Conservation (phyloP, 768 basidiomycete species). For the Dentipellis sp. region DNA sequence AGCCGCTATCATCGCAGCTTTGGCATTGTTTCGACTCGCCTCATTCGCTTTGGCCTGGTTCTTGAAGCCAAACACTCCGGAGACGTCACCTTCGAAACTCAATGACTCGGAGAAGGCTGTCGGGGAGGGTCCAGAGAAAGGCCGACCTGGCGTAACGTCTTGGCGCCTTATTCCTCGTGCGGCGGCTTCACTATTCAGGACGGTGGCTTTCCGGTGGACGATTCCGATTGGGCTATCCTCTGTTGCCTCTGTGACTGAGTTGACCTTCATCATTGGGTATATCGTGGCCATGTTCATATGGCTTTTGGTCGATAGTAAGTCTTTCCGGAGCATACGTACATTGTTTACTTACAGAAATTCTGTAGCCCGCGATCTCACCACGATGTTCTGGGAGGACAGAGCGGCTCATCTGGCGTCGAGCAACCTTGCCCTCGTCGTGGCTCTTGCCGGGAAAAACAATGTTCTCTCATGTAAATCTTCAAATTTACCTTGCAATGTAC, state of each 20-base stretch:
- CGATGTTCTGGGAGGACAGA: slow-evolving; percentile 21
- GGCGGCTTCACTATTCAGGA: slow-evolving; percentile 33
- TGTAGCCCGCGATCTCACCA: slow-evolving; percentile 14
- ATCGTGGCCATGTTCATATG: slow-evolving; percentile 33
- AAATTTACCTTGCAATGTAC: neutral
- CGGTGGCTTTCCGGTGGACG: slow-evolving; percentile 39
- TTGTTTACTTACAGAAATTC: neutral
- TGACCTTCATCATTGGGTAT: slow-evolving; percentile 38
- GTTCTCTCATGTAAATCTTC: slow-evolving; percentile 36
- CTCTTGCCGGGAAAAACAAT: slow-evolving; percentile 50
- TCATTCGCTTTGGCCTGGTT: slow-evolving; percentile 11
- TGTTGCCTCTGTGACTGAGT: slow-evolving; percentile 31
- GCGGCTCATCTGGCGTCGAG: slow-evolving; percentile 34
- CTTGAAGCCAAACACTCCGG: neutral
- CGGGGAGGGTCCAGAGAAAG: slow-evolving; percentile 8
- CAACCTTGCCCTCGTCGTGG: slow-evolving; percentile 44
- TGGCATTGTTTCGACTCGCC: slow-evolving; percentile 25
- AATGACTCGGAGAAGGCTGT: slow-evolving; percentile 7
- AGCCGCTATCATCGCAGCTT: slow-evolving; percentile 26
- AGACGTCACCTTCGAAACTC: neutral
- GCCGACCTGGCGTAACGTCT: slow-evolving; percentile 15
- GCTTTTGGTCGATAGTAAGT: slow-evolving; percentile 38
- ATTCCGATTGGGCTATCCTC: slow-evolving; percentile 33
- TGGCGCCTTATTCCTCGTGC: slow-evolving; percentile 28
- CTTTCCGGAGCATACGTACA: neutral